phyloP scores from a whole-genome alignment of 768 basidiomycete genomes.

The Pleurotus tuber-regium region DNA sequence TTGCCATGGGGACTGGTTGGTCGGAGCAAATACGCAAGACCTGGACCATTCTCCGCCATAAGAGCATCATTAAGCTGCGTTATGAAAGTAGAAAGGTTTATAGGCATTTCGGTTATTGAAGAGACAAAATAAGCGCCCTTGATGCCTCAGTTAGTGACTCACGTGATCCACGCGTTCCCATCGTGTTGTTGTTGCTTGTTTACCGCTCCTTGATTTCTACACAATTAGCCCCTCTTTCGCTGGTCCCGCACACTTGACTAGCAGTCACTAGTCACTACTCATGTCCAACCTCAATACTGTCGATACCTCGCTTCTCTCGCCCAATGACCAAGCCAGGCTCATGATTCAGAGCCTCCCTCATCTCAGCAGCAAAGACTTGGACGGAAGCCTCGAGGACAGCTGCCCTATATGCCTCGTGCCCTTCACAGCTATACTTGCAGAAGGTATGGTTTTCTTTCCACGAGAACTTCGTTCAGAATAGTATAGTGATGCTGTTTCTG shows the following conservation, averaged over 20 bases:
- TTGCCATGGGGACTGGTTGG: conserved; percentile 78
- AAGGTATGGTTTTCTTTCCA: conserved; percentile 13
- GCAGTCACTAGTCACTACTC: background rate
- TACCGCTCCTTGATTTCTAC: background rate
- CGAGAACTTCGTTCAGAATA: conserved; percentile 3
- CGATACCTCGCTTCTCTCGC: background rate
- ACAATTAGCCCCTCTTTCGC: background rate
- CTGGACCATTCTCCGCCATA: conserved; percentile 60
- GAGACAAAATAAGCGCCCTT: background rate
- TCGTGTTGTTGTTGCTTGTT: conserved; percentile 10
- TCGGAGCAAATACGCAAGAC: conserved; percentile 71
- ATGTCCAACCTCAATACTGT: conserved; percentile 2
- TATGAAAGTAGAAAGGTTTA: conserved; percentile 60
- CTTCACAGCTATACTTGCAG: conserved; percentile 44
- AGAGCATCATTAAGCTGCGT: conserved; percentile 61
- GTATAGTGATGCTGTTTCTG: background rate
- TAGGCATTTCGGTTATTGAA: conserved; percentile 28
- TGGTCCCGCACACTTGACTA: background rate
- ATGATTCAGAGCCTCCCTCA: conserved; percentile 1
- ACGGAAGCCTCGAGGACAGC: conserved; percentile 37
- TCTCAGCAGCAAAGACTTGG: conserved; percentile 4
- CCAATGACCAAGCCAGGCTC: background rate
- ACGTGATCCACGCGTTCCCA: conserved; percentile 9
- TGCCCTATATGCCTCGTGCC: conserved; percentile 67
- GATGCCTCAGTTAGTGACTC: background rate